Evolutionary conservation across 495 filamentous ascomycete species (phyloP), one percentile per base, ranked within the genome.

Genomic region (Lophium mytilinum): DNA sequence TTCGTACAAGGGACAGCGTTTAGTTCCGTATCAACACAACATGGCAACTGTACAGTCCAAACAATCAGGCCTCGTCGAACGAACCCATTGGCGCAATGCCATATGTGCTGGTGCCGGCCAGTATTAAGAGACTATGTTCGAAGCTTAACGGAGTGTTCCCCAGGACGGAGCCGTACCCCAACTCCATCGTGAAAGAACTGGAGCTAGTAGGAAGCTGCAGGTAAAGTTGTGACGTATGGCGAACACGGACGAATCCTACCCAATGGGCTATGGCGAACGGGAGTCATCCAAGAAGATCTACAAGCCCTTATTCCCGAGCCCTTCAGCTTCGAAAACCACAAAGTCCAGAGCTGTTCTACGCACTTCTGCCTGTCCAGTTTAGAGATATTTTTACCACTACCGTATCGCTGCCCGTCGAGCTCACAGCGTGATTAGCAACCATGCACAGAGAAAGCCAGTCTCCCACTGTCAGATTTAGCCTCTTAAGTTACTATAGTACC

Each of bases 291-390:
- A 33, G 30, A 21, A 24, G 9, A 56, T 56, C 2, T 18, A 56
- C 17, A 37, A 50, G 15, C 14, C 30, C 19, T 56, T 17, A 47
- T 56, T 12, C 53, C 53, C 10, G 30, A 34, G 35, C 53, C 53
- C 9, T 12, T 47, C 41, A 40, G 18, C 9, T 56, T 11, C 15
- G 53, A 40, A 12, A 34, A 37, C 24, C 49, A 34, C 53, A 56
- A 56, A 30, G 46, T 50, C 21, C 8, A 33, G 15, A 49, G 30
- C 15, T 14, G 3, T 48, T 30, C 34, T 17, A 37, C 53, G 3
- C 40, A 56, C 36, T 60, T 60, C 52, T 55, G 37, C 42, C 51
- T 60, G 40, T 46, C 14, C 15, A 60, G 9, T 60, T 55, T 33
- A 35, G 49, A 4, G 52, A 60, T 18, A 60, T 55, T 52, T 33